Conservation (phyloP, 164 flowering plant species). For the Chloranthus sessilifolius region DNA sequence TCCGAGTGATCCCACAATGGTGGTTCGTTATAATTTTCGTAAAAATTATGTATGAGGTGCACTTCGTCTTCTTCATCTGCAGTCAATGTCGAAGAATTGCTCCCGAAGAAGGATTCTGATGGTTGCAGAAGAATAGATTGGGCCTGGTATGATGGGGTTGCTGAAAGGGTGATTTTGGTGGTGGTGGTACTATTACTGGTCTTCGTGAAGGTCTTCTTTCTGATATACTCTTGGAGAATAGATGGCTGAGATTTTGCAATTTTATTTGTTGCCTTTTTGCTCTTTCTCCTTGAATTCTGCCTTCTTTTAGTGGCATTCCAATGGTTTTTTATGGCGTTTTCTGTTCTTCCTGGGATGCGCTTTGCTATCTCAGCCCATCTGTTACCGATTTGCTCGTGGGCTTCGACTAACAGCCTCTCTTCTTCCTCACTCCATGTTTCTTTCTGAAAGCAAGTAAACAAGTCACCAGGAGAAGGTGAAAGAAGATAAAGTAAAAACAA, state of each 20-base stretch:
- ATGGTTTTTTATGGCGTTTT: constrained; percentile 59
- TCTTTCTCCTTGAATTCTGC: constrained; percentile 50
- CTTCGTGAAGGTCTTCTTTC: constrained; percentile 22
- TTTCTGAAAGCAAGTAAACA: no score
- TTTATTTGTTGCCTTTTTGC: constrained; percentile 21
- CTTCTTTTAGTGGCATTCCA: constrained; percentile 61
- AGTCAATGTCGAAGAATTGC: constrained; percentile 19
- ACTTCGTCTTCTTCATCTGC: constrained; percentile 36
- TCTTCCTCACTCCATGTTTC: constrained; percentile 95
- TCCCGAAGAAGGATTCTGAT: no score
- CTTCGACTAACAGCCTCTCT: constrained; percentile 60
- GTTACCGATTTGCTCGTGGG: constrained; percentile 42
- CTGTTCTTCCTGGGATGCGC: constrained; percentile 55
- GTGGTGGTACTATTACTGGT: background rate
- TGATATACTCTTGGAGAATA: constrained; percentile 63
- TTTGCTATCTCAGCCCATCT: constrained; percentile 70
- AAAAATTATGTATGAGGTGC: constrained; percentile 34
- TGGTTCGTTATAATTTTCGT: constrained; percentile 10
- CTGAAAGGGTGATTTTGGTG: constrained; percentile 4
- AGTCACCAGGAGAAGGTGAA: background rate
- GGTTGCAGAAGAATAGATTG: constrained; percentile 8
- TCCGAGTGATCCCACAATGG: constrained; percentile 4
- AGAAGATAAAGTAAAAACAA: no score
- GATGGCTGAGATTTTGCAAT: constrained; percentile 29
- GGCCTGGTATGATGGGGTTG: constrained; percentile 13